Percentiles rank a stretch among this genome's conserved stretches.
These are phyloP conservation scores for Pseudogymnoascus sp. DNA, from an alignment of 2,329 filamentous ascomycete species.

Conservation along the genomic window DNA sequence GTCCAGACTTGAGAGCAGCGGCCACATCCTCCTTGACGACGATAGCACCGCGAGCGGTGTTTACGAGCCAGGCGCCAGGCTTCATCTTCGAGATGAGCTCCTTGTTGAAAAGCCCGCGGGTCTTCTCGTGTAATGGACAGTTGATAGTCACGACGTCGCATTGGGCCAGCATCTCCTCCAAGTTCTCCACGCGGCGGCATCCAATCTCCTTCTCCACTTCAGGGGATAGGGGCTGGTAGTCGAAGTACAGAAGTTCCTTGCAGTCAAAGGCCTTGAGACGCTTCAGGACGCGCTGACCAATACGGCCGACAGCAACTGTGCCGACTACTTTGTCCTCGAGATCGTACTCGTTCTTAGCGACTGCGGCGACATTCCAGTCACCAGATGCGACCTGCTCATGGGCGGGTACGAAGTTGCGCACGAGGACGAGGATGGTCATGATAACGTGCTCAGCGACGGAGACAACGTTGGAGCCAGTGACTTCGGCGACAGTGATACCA, in stretches of 20 bases:
- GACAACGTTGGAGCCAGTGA: slow-evolving; percentile 96
- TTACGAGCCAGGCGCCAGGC: slow-evolving; percentile 89
- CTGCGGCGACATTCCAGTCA: slow-evolving; percentile 91
- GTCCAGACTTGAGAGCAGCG: slow-evolving; percentile 81
- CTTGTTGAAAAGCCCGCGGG: slow-evolving; percentile 95
- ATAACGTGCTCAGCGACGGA: slow-evolving; percentile 98
- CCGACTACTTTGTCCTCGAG: slow-evolving; percentile 96
- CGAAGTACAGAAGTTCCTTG: slow-evolving; percentile 99
- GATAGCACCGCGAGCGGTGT: slow-evolving; percentile 97
- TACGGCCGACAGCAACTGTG: slow-evolving; percentile 94
- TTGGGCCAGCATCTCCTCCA: slow-evolving; percentile 90
- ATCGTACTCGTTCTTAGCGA: slow-evolving; percentile 97
- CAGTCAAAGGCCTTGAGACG: slow-evolving; percentile 96
- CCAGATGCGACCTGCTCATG: slow-evolving; percentile 87
- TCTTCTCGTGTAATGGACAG: slow-evolving; percentile 98
- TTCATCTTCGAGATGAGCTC: slow-evolving; percentile 99
- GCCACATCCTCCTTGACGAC: slow-evolving; percentile 98
- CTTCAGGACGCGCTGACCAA: slow-evolving; percentile 94
- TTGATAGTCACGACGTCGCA: slow-evolving; percentile 99
- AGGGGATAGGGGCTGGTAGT: slow-evolving; percentile 87
- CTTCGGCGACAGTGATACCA: slow-evolving; percentile 92
- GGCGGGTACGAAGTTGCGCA: slow-evolving; percentile 97
- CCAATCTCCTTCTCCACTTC: slow-evolving; percentile 95
- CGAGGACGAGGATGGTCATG: slow-evolving; percentile 94
- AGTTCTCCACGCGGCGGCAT: slow-evolving; percentile 75